A percentile compares a stretch with the other conserved stretches of the same genome.
Conservation (phyloP, 2,329 filamentous ascomycete species). For the Alternaria novae-zelandiae region DNA sequence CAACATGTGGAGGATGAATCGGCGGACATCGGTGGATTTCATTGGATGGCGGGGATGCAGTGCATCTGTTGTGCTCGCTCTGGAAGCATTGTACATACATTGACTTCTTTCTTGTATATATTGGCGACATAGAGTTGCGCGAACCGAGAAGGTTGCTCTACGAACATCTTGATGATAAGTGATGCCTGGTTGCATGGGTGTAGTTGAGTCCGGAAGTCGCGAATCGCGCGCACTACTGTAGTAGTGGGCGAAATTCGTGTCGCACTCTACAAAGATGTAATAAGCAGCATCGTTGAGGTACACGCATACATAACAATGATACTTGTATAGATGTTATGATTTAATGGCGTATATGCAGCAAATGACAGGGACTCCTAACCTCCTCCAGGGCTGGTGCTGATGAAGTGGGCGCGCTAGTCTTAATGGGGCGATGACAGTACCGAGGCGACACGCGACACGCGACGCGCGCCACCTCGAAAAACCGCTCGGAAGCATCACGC, state of each 20-base stretch:
- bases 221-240: background rate
- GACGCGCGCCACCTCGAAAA: background rate
- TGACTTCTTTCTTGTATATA: conserved; percentile 23
- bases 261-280: background rate
- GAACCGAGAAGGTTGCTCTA: background rate
- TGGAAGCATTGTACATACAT: conserved; percentile 9
- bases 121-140: background rate
- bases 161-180: background rate
- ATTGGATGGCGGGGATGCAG: background rate
- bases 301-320: background rate
- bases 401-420: background rate
- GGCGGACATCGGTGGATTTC: background rate
- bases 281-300: background rate
- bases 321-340: background rate
- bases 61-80: conserved; percentile 5
- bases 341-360: background rate
- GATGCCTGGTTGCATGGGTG: background rate
- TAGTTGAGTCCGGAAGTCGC: background rate
- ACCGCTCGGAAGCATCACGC: background rate
- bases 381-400: background rate
- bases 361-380: background rate
- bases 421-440: background rate
- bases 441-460: background rate
- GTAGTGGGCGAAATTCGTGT: background rate
- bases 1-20: background rate